Conservation (phyloP, 768 basidiomycete genomes). For the Sporobolomyces pararoseus region DNA sequence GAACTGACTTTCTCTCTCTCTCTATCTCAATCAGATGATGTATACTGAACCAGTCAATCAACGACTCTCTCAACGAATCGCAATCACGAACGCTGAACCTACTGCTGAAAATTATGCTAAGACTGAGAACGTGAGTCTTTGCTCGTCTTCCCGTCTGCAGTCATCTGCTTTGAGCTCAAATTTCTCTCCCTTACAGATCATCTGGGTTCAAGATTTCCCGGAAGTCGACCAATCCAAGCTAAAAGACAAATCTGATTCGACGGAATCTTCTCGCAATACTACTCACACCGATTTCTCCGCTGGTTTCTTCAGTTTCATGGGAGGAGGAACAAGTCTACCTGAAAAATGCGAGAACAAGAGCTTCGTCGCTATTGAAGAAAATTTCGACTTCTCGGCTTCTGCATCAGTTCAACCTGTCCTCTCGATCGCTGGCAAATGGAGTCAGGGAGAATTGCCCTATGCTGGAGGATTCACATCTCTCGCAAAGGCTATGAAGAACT, state of each 20-base stretch:
- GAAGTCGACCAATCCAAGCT: too few relatives aligned
- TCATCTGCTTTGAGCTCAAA: background rate
- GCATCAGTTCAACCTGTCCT: background rate
- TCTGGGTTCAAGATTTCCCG: conserved; percentile 14
- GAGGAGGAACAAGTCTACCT: background rate
- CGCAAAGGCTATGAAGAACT: background rate
- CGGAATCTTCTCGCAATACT: background rate
- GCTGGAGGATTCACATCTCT: background rate
- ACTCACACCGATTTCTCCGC: background rate
- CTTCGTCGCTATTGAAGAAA: background rate
- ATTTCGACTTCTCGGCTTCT: background rate
- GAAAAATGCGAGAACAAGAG: background rate
- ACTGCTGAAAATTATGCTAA: background rate
- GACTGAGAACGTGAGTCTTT: background rate
- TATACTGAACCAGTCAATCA: background rate
- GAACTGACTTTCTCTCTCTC: too few relatives aligned
- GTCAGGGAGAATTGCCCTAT: background rate
- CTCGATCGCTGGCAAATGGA: background rate
- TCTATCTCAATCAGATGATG: background rate
- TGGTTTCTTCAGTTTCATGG: background rate
- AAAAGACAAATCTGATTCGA: background rate
- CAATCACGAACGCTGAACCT: background rate
- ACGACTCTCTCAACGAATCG: conserved; percentile 1
- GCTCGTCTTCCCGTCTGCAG: background rate
- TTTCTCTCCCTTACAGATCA: background rate